Evolutionary conservation across 2,329 filamentous ascomycete species (phyloP).

Genomic region (Aspergillus udagawae): DNA sequence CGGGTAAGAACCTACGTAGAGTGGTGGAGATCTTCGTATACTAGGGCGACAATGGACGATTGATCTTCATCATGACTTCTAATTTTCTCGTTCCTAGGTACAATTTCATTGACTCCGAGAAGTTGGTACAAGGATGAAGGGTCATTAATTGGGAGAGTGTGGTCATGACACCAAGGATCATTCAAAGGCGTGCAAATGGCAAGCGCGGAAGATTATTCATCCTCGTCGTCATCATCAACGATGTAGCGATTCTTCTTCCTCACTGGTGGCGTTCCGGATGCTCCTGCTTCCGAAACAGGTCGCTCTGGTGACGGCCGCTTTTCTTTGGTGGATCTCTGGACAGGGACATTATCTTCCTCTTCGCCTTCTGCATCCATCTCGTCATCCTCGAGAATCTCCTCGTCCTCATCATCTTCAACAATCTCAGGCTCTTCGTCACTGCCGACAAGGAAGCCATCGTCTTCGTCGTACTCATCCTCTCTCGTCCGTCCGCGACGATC

Average conservation of each 20-base stretch:
- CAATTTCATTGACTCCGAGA: neutral
- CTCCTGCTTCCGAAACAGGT: constrained; percentile 17
- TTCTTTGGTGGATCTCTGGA: constrained; percentile 25
- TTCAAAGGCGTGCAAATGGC: neutral
- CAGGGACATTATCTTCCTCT: constrained; percentile 28
- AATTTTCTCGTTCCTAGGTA: neutral
- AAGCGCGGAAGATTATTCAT: constrained; percentile 23
- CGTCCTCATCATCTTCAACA: constrained; percentile 42
- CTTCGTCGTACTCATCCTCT: constrained; percentile 78
- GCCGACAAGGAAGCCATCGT: constrained; percentile 68
- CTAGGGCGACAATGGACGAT: neutral
- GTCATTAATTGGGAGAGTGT: neutral
- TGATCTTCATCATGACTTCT: neutral
- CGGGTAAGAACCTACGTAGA: neutral
- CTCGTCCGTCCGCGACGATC: constrained; percentile 48
- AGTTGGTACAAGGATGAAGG: neutral
- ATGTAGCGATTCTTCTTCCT: constrained; percentile 47
- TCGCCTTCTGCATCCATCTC: constrained; percentile 46
- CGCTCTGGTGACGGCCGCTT: constrained; percentile 21
- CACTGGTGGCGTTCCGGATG: constrained; percentile 31
- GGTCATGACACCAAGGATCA: constrained; percentile 1
- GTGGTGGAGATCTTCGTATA: neutral
- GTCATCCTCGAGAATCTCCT: constrained; percentile 40
- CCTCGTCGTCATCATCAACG: constrained; percentile 48
- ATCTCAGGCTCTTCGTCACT: constrained; percentile 48